phyloP scores from a whole-genome alignment of 129 eudicot genomes.

The Flaveria bidentis region DNA sequence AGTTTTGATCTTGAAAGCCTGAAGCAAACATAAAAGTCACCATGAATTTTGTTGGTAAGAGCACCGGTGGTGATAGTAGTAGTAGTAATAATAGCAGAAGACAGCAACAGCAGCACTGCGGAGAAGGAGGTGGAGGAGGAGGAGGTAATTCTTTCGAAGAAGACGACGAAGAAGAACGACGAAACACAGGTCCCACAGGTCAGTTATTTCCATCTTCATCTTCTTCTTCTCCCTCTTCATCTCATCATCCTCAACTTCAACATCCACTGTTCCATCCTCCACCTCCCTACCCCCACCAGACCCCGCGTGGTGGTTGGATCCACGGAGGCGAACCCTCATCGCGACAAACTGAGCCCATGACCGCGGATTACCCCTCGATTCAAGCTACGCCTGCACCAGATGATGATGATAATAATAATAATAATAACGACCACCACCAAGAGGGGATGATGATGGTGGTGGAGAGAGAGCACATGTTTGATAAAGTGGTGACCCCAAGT shows the following conservation, averaged over 20 bases:
- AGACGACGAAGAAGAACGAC: conserved; percentile 41
- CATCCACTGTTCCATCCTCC: conserved; percentile 26
- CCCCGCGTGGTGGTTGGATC: conserved; percentile 37
- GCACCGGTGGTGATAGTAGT: conserved; percentile 28
- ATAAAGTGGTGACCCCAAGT: conserved; percentile 92
- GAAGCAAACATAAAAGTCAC: conserved; percentile 11
- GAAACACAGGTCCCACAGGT: conserved; percentile 31
- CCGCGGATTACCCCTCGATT: too few species aligned
- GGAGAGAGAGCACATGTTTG: conserved; percentile 90
- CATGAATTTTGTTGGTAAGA: conserved; percentile 55
- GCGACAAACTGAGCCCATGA: conserved; percentile 6
- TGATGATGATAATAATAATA: not conserved
- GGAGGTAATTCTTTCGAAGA: conserved; percentile 10
- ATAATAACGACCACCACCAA: conserved; percentile 10
- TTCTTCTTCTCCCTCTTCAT: conserved; percentile 47
- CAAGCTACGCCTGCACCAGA: not conserved
- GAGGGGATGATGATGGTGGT: conserved; percentile 38
- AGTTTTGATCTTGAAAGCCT: conserved; percentile 13
- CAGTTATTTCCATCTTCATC: conserved; percentile 40
- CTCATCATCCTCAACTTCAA: conserved; percentile 35
- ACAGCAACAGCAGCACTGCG: conserved; percentile 21
- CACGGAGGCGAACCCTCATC: conserved; percentile 24
- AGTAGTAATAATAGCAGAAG: conserved; percentile 21
- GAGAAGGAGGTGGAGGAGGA: not conserved
- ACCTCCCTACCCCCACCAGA: conserved; percentile 34